phyloP scores from a whole-genome alignment of 2,329 filamentous ascomycete species.

The Scopulariopsis brevicaulis region DNA sequence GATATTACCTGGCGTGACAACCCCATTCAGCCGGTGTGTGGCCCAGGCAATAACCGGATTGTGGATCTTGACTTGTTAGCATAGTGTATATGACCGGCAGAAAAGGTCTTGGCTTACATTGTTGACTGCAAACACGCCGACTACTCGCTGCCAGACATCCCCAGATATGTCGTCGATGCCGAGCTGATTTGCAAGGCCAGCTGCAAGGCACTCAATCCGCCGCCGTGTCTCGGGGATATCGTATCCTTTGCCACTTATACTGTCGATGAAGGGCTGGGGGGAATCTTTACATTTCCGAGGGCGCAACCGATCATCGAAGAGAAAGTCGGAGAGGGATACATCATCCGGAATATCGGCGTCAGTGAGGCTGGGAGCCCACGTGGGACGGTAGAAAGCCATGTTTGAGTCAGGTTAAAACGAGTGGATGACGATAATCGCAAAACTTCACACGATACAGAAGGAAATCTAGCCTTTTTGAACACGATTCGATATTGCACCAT shows the following conservation, averaged over 20 bases:
- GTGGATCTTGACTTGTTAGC: slow-evolving; percentile 46
- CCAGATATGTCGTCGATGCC: neutral
- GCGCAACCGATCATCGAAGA: slow-evolving; percentile 2
- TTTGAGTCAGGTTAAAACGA: neutral
- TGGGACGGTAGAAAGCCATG: slow-evolving; percentile 1
- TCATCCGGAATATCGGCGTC: slow-evolving; percentile 5
- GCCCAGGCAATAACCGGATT: slow-evolving; percentile 63
- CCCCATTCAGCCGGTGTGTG: slow-evolving; percentile 61
- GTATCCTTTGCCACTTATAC: slow-evolving; percentile 3
- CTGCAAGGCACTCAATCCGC: slow-evolving; percentile 3
- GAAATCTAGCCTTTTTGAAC: neutral
- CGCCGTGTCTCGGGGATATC: slow-evolving; percentile 1
- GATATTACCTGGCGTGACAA: slow-evolving; percentile 65
- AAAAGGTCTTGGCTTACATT: slow-evolving; percentile 4
- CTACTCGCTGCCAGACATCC: slow-evolving; percentile 5
- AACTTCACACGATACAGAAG: neutral
- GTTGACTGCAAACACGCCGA: slow-evolving; percentile 7
- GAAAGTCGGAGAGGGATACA: slow-evolving; percentile 1
- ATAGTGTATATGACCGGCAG: neutral
- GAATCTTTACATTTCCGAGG: slow-evolving; percentile 4
- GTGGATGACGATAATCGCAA: neutral
- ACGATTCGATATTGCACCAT: too few species aligned
- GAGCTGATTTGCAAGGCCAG: slow-evolving; percentile 1
- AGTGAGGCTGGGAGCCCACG: slow-evolving; percentile 3
- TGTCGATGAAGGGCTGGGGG: slow-evolving; percentile 2